Percentiles rank a stretch among this genome's conserved stretches.
These are phyloP conservation scores for Dactylellina sp. DNA, from an alignment of 2,329 filamentous ascomycete genomes.

Conservation along the genomic window DNA sequence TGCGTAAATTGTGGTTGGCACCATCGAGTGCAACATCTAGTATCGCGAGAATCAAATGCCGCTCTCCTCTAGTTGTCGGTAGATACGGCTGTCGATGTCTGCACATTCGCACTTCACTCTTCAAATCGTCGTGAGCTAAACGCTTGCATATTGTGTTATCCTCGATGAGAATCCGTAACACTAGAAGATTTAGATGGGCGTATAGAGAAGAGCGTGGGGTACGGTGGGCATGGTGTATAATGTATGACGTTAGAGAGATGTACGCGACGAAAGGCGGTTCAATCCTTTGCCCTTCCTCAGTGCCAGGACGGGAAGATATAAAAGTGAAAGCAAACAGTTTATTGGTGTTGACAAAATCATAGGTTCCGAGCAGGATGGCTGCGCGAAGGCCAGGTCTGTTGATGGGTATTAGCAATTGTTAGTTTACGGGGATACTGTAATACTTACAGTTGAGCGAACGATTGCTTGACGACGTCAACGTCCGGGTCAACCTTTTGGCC, in stretches of 20 bases:
- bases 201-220: conserved; percentile 83
- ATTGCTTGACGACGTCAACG: conserved; percentile 81
- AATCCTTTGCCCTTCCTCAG: conserved; percentile 39
- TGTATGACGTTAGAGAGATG: conserved; percentile 88
- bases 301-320: conserved; percentile 60
- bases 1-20: conserved; percentile 91
- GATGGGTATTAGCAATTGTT: conserved; percentile 4
- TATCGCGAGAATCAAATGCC: conserved; percentile 79
- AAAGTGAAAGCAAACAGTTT: conserved; percentile 93
- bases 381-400: conserved; percentile 81
- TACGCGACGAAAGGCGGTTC: conserved; percentile 83
- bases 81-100: conserved; percentile 88
- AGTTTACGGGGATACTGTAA: not conserved
- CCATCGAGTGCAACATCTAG: conserved; percentile 90
- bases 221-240: conserved; percentile 91
- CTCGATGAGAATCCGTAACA: conserved; percentile 86
- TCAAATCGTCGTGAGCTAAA: conserved; percentile 82
- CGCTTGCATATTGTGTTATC: conserved; percentile 84
- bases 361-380: conserved; percentile 83
- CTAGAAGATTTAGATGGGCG: conserved; percentile 84
- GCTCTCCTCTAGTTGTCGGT: conserved; percentile 77
- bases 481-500: conserved; percentile 67
- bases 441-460: conserved; percentile 81
- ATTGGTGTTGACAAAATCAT: conserved; percentile 94
- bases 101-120: conserved; percentile 81